Conservation (phyloP, 2,329 filamentous ascomycete species). For the Neofusicoccum parvum region DNA sequence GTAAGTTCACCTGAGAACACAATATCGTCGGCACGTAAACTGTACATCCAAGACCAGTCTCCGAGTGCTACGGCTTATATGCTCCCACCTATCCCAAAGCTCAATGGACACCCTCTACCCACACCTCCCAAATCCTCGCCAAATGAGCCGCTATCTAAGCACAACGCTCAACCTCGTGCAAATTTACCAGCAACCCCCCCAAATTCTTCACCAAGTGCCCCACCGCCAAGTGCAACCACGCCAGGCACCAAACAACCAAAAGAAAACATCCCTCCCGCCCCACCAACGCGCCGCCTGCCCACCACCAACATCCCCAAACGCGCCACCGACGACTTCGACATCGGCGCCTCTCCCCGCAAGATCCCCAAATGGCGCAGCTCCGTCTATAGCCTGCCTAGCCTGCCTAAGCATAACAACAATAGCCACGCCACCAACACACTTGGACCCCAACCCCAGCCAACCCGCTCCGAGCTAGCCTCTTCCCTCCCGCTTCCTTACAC, state of each 20-base stretch:
- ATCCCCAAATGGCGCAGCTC: slow-evolving; percentile 7
- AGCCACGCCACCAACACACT: neutral
- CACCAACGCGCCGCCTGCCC: neutral
- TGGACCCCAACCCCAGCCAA: slow-evolving; percentile 26
- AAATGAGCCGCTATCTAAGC: neutral
- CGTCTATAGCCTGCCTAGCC: slow-evolving; percentile 21
- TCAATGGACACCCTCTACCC: neutral
- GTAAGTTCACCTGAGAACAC: too few species aligned
- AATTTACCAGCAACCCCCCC: neutral
- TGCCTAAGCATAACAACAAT: slow-evolving; percentile 21
- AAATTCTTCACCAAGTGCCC: neutral
- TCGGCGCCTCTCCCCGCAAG: slow-evolving; percentile 12
- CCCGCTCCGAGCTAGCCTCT: too few species aligned
- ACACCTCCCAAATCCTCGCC: slow-evolving; percentile 8
- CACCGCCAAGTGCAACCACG: neutral
- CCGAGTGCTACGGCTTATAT: neutral
- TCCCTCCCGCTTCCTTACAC: neutral
- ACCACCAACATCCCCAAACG: neutral
- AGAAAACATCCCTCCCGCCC: neutral
- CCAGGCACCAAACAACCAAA: neutral
- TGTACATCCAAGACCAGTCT: too few species aligned
- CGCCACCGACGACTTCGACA: slow-evolving; percentile 10
- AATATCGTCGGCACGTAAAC: too few species aligned
- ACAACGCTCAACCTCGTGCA: neutral
- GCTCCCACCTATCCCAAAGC: neutral